phyloP scores from a whole-genome alignment of 208 protist genomes.

The Trypanosoma vivax region DNA sequence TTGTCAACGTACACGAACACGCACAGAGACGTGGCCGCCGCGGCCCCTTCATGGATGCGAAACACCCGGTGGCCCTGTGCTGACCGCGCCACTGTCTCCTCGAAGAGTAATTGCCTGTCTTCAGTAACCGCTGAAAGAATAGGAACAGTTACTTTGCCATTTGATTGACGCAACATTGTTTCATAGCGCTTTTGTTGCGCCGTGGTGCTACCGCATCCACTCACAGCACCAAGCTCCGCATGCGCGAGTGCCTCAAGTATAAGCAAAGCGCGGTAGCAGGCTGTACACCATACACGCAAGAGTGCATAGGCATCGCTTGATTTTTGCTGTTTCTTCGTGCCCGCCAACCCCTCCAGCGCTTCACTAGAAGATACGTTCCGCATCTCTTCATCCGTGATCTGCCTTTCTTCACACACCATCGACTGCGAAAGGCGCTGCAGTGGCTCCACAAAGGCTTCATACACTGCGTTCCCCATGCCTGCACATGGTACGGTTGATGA shows the following conservation, averaged over 20 bases:
- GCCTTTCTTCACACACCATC: conserved; percentile 8
- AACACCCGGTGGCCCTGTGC: conserved; percentile 57
- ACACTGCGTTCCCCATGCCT: conserved; percentile 37
- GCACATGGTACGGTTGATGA: conserved; percentile 24
- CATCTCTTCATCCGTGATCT: background rate
- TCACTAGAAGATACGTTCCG: too few species aligned
- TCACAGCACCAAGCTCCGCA: conserved; percentile 47
- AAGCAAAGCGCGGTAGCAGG: conserved; percentile 57
- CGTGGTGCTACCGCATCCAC: conserved; percentile 32
- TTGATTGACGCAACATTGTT: conserved; percentile 46
- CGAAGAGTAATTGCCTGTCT: conserved; percentile 58
- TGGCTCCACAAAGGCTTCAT: conserved; percentile 27
- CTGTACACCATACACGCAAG: conserved; percentile 34
- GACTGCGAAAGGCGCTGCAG: conserved; percentile 5
- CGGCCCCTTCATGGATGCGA: conserved; percentile 40
- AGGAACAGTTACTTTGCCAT: conserved; percentile 53
- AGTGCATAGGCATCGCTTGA: background rate
- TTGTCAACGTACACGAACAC: conserved; percentile 73
- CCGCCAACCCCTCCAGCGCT: background rate
- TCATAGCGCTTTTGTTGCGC: conserved; percentile 62
- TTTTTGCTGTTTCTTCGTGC: too few species aligned
- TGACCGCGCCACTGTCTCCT: conserved; percentile 53
- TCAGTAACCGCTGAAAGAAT: conserved; percentile 64
- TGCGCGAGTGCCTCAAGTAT: conserved; percentile 57
- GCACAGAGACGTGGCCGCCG: conserved; percentile 1